Evolutionary conservation across 2,329 filamentous ascomycete species (phyloP).

Genomic region (Colletotrichum liriopes): DNA sequence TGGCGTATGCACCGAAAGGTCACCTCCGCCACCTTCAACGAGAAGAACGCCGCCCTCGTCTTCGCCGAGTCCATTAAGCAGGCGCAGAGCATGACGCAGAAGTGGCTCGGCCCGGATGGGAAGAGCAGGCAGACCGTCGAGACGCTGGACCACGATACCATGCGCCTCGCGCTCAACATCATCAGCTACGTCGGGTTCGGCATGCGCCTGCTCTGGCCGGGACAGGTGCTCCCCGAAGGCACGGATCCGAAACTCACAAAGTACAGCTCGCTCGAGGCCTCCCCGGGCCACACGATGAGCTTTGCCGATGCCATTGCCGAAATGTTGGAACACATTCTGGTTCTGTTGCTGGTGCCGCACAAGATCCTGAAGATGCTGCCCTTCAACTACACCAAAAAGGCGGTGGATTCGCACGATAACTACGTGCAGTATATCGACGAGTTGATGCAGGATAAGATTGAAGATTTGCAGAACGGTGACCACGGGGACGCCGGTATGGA

Average conservation of each 20-base stretch:
- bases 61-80: conserved; percentile 75
- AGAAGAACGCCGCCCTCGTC: conserved; percentile 79
- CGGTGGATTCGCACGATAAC: conserved; percentile 71
- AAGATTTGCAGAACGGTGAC: conserved; percentile 55
- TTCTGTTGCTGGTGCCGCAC: conserved; percentile 72
- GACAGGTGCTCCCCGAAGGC: conserved; percentile 65
- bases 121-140: conserved; percentile 60
- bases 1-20: conserved; percentile 84
- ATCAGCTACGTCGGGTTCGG: conserved; percentile 82
- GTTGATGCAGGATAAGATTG: conserved; percentile 74
- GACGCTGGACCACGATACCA: conserved; percentile 75
- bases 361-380: conserved; percentile 69
- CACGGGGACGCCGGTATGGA: conserved; percentile 65
- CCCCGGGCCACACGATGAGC: conserved; percentile 72
- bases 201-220: conserved; percentile 73
- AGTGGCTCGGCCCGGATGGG: conserved; percentile 66
- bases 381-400: conserved; percentile 65
- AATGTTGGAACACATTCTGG: conserved; percentile 75
- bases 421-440: conserved; percentile 80
- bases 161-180: conserved; percentile 71
- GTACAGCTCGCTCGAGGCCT: conserved; percentile 62
- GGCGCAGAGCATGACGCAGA: conserved; percentile 72
- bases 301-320: conserved; percentile 75
- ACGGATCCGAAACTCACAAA: conserved; percentile 63
- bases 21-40: conserved; percentile 81